phyloP scores from a whole-genome alignment of 495 filamentous ascomycete species.

The Annulohypoxylon nitens region DNA sequence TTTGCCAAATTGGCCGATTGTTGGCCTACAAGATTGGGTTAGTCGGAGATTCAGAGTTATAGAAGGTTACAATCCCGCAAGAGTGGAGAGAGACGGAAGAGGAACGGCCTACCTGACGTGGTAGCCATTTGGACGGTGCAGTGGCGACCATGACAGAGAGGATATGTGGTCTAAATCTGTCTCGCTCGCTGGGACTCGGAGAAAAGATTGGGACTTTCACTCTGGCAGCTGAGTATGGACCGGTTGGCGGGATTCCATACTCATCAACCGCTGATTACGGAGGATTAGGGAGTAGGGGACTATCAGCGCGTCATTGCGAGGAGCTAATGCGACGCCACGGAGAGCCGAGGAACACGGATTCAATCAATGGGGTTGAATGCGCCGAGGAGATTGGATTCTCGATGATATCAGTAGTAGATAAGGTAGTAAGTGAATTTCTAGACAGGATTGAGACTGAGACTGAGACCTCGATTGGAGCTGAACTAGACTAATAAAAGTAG shows the following conservation, averaged over 20 bases:
- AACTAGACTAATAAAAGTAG: conserved; percentile 8
- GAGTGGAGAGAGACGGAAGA: conserved; percentile 14
- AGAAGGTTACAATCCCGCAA: neutral
- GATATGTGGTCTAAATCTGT: conserved; percentile 13
- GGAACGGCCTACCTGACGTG: conserved; percentile 46
- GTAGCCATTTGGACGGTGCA: conserved; percentile 51
- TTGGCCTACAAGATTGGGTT: conserved; percentile 46
- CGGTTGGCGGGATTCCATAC: conserved; percentile 45
- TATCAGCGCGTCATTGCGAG: conserved; percentile 49
- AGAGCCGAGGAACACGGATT: conserved; percentile 23
- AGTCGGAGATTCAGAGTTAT: conserved; percentile 23
- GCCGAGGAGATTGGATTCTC: conserved; percentile 13
- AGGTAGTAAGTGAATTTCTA: neutral
- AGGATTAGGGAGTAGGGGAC: conserved; percentile 18
- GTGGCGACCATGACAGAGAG: conserved; percentile 50
- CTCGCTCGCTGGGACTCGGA: conserved; percentile 25
- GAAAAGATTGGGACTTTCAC: conserved; percentile 38
- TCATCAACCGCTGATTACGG: conserved; percentile 42
- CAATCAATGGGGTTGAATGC: conserved; percentile 25
- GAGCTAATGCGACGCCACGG: conserved; percentile 35
- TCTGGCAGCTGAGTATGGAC: conserved; percentile 38
- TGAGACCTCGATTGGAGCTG: neutral
- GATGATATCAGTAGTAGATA: conserved; percentile 5
- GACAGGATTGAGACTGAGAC: neutral
- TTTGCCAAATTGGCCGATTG: conserved; percentile 52